These are phyloP conservation scores for Naganishia liquefaciens DNA, from an alignment of 1,284 basidiomycete species.

Conservation along the genomic window DNA sequence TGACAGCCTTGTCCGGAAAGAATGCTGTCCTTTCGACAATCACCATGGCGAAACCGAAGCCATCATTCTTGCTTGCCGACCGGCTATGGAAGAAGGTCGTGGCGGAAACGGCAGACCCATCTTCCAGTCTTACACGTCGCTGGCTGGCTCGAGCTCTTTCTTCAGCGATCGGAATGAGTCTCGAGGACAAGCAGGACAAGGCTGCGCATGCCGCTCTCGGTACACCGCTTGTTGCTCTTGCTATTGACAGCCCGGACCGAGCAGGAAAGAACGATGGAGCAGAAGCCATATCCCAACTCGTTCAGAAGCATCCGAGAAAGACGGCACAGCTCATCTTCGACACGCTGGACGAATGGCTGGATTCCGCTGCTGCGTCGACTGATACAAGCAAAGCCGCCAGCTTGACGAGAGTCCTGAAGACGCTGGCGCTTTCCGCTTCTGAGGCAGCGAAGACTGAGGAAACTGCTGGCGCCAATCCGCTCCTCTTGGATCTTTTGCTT, in stretches of 20 bases:
- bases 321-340: slow-evolving; percentile 24
- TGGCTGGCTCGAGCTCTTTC: slow-evolving; percentile 18
- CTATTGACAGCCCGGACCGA: slow-evolving; percentile 19
- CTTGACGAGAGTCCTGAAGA: slow-evolving; percentile 29
- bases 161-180: slow-evolving; percentile 5
- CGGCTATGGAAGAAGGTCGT: slow-evolving; percentile 29
- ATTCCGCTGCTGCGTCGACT: slow-evolving; percentile 19
- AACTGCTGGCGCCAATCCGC: slow-evolving; percentile 36
- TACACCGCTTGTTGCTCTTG: slow-evolving; percentile 26
- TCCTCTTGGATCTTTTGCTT: slow-evolving; percentile 64
- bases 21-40: slow-evolving; percentile 49
- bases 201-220: neutral
- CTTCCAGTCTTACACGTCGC: slow-evolving; percentile 2
- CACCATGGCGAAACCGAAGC: slow-evolving; percentile 61
- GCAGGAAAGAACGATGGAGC: neutral
- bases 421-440: neutral
- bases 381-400: slow-evolving; percentile 20
- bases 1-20: slow-evolving; percentile 38
- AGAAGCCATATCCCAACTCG: slow-evolving; percentile 7
- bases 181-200: slow-evolving; percentile 20
- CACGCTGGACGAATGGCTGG: slow-evolving; percentile 26
- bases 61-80: slow-evolving; percentile 82
- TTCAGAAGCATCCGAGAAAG: slow-evolving; percentile 12
- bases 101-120: slow-evolving; percentile 24
- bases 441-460: slow-evolving; percentile 35